Percentiles rank a stretch among this genome's conserved stretches.
phyloP scores from a whole-genome alignment of 2,329 filamentous ascomycete genomes.

The Myriangium duriaei region DNA sequence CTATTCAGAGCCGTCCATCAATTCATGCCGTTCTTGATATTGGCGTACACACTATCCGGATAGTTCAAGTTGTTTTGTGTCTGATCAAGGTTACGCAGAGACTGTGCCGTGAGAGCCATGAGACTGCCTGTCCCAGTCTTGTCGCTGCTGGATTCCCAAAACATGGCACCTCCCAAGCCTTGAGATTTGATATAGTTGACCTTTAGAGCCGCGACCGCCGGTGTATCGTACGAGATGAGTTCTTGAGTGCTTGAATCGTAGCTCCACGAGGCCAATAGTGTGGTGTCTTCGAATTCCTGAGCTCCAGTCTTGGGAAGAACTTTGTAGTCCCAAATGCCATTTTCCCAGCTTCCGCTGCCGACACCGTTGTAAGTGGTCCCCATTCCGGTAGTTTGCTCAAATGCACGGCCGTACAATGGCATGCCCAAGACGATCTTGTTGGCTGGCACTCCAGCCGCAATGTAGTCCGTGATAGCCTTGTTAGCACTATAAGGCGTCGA shows the following conservation, averaged over 20 bases:
- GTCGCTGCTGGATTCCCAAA: constrained; percentile 84
- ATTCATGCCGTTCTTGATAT: constrained; percentile 34
- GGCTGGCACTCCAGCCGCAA: constrained; percentile 46
- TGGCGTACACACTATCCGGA: constrained; percentile 41
- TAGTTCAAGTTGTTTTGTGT: constrained; percentile 37
- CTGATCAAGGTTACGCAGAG: constrained; percentile 33
- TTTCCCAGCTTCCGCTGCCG: constrained; percentile 71
- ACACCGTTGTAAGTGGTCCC: constrained; percentile 58
- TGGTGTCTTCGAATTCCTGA: constrained; percentile 49
- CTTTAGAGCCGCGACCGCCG: constrained; percentile 54
- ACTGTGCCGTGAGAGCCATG: constrained; percentile 33
- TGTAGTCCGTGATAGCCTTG: constrained; percentile 59
- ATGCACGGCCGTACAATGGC: constrained; percentile 83
- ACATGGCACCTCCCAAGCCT: constrained; percentile 77
- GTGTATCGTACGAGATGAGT: constrained; percentile 66
- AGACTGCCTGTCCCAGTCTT: constrained; percentile 51
- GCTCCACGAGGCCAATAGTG: constrained; percentile 60
- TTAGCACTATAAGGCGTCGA: constrained; percentile 69
- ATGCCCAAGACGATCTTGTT: constrained; percentile 77
- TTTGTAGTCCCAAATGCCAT: constrained; percentile 80
- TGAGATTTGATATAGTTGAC: constrained; percentile 53
- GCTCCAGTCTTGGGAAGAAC: constrained; percentile 56
- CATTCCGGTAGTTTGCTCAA: constrained; percentile 62
- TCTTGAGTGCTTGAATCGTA: constrained; percentile 51
- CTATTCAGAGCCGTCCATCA: too few relatives aligned